Evolutionary conservation across 495 filamentous ascomycete genomes (phyloP).

Genomic region (Penicillium roqueforti): DNA sequence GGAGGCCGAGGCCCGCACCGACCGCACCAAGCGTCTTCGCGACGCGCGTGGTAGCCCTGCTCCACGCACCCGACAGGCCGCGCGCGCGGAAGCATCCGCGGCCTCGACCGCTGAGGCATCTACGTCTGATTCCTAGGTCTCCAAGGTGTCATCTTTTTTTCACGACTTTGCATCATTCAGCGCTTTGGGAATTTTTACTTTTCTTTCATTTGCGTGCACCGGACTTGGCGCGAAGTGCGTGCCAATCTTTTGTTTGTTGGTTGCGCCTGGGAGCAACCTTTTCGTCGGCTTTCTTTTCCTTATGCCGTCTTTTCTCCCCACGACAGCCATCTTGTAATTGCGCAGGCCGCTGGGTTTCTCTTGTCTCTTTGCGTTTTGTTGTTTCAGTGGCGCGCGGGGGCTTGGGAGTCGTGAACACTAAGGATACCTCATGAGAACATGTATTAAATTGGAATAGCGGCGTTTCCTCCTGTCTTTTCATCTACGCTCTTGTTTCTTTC

Average conservation of each 20-base stretch:
- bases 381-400: constrained; percentile 7
- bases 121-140: background rate
- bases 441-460: constrained; percentile 4
- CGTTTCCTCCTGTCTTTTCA: constrained; percentile 3
- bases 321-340: constrained; percentile 6
- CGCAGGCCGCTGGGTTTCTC: constrained; percentile 4
- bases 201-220: background rate
- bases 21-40: constrained; percentile 1
- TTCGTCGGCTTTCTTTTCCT: background rate
- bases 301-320: background rate
- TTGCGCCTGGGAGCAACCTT: background rate
- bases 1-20: background rate
- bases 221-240: background rate
- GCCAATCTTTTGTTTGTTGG: background rate
- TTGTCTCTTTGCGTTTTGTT: background rate
- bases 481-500: constrained; percentile 7
- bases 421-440: constrained; percentile 13
- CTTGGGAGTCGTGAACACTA: constrained; percentile 7
- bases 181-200: background rate
- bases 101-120: background rate
- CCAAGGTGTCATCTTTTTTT: background rate
- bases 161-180: background rate
- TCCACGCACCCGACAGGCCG: background rate
- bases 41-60: constrained; percentile 3
- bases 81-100: background rate